Percentiles rank a stretch among this genome's conserved stretches.
These are phyloP conservation scores for Singerocomus rubriflavus DNA, from an alignment of 1,284 basidiomycete genomes.

Conservation along the genomic window DNA sequence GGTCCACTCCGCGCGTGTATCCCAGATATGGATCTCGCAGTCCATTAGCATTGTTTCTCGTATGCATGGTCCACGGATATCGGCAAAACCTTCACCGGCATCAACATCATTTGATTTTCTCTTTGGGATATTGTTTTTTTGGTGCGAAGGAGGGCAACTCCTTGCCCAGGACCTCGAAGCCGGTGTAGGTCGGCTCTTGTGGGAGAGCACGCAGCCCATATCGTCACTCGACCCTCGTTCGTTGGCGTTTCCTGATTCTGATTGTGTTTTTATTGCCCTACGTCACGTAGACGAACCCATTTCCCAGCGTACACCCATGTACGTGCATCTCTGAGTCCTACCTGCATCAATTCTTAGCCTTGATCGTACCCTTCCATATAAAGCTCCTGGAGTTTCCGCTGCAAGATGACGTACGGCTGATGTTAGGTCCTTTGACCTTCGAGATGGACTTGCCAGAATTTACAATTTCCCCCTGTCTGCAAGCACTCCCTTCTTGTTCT, in stretches of 20 bases:
- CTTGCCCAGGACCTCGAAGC: slow-evolving; percentile 24
- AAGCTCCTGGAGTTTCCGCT: slow-evolving; percentile 25
- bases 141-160: slow-evolving; percentile 22
- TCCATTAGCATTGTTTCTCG: slow-evolving; percentile 15
- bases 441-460: slow-evolving; percentile 20
- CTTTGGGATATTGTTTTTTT: slow-evolving; percentile 25
- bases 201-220: slow-evolving; percentile 14
- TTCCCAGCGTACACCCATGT: slow-evolving; percentile 20
- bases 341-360: not conserved
- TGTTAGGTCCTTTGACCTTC: slow-evolving; percentile 14
- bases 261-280: slow-evolving; percentile 22
- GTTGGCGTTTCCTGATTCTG: slow-evolving; percentile 16
- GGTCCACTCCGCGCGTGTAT: slow-evolving; percentile 18
- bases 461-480: slow-evolving; percentile 20
- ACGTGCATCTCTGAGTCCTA: slow-evolving; percentile 4
- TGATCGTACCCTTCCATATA: slow-evolving; percentile 9
- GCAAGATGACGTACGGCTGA: slow-evolving; percentile 12
- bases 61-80: slow-evolving; percentile 19
- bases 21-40: slow-evolving; percentile 24
- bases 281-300: slow-evolving; percentile 19
- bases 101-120: slow-evolving; percentile 23
- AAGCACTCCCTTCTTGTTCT: slow-evolving; percentile 16
- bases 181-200: slow-evolving; percentile 21
- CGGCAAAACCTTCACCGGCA: slow-evolving; percentile 8
- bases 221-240: slow-evolving; percentile 22